Conservation (phyloP, 2,329 filamentous ascomycete genomes). For the Bipolaris victoriae region DNA sequence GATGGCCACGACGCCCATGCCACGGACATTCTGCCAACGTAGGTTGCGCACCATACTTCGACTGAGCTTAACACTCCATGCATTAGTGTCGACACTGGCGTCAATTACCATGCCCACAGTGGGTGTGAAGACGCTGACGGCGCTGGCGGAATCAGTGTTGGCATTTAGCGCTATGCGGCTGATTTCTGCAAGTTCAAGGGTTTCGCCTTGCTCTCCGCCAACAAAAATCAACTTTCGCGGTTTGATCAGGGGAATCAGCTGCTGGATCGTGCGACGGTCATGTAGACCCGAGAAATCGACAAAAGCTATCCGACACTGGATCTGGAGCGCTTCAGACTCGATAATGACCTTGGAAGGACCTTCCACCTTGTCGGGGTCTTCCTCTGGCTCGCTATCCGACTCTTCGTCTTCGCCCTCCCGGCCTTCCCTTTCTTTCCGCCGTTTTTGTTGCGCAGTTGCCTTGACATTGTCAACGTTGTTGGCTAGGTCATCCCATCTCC, state of each 20-base stretch:
- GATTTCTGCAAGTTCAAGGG: constrained; percentile 75
- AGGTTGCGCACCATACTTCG: constrained; percentile 83
- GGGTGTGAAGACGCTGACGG: constrained; percentile 79
- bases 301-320: constrained; percentile 80
- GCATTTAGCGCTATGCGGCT: constrained; percentile 70
- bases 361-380: constrained; percentile 60
- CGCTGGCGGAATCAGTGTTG: constrained; percentile 52
- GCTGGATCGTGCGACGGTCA: constrained; percentile 90
- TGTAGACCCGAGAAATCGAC: constrained; percentile 93
- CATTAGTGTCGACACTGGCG: constrained; percentile 96
- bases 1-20: constrained; percentile 88
- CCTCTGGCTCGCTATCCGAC: constrained; percentile 56
- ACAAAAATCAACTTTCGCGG: constrained; percentile 95
- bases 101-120: constrained; percentile 75
- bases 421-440: constrained; percentile 55
- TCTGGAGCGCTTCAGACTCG: constrained; percentile 65
- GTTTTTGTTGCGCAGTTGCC: constrained; percentile 61
- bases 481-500: constrained; percentile 82
- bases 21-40: constrained; percentile 93
- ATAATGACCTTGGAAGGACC: constrained; percentile 80
- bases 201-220: constrained; percentile 76
- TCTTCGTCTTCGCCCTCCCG: constrained; percentile 39
- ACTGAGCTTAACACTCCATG: constrained; percentile 92
- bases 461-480: constrained; percentile 48
- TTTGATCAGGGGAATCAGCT: constrained; percentile 91